A percentile compares a stretch with the other conserved stretches of the same genome.
phyloP scores from a whole-genome alignment of 257 asterid species.

The Solanum lycopersicoides region DNA sequence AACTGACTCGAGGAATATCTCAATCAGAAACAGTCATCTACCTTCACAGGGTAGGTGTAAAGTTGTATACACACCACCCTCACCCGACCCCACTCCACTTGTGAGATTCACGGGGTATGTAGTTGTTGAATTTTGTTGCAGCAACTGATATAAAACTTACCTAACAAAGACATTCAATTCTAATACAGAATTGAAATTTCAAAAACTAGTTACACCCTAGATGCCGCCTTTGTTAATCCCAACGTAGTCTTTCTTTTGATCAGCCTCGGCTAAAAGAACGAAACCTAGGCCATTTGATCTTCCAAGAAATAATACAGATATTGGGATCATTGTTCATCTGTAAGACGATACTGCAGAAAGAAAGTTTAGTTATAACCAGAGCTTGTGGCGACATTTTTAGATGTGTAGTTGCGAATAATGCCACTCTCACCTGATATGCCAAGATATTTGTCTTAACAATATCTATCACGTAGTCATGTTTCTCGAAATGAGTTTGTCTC shows the following conservation, averaged over 20 bases:
- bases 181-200: neutral
- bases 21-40: neutral
- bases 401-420: neutral
- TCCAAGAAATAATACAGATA: neutral
- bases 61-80: neutral
- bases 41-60: neutral
- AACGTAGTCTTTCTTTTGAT: neutral
- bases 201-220: neutral
- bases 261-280: neutral
- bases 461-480: constrained; percentile 28
- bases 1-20: neutral
- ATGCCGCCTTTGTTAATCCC: neutral
- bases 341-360: neutral
- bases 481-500: constrained; percentile 59
- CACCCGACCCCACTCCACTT: neutral
- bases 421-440: neutral
- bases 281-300: neutral
- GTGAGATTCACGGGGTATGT: neutral
- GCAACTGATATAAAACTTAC: neutral
- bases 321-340: neutral
- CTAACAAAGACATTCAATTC: neutral
- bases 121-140: neutral
- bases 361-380: neutral
- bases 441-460: neutral
- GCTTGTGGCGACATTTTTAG: neutral